Conservation (phyloP, 768 basidiomycete genomes). For the Russula olivacea region DNA sequence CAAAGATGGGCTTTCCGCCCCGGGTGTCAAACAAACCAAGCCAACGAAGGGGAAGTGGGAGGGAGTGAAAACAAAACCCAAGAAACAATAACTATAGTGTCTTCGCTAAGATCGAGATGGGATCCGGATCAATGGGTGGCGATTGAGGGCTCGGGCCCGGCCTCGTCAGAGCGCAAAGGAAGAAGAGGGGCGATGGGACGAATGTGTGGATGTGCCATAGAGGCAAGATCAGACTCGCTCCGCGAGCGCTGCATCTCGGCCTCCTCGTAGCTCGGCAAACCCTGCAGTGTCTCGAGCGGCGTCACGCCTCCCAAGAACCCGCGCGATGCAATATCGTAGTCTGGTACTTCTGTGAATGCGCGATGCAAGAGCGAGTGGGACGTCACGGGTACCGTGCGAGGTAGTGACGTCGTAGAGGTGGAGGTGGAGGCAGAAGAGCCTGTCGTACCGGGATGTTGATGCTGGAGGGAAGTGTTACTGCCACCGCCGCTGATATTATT, state of each 20-base stretch:
- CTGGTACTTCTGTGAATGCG: slow-evolving; percentile 73
- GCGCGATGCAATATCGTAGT: slow-evolving; percentile 75
- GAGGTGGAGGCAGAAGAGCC: background rate
- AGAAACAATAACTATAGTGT: background rate
- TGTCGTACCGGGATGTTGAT: background rate
- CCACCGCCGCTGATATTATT: background rate
- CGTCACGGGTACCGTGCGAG: slow-evolving; percentile 18
- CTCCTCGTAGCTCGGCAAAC: slow-evolving; percentile 86
- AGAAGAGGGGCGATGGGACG: background rate
- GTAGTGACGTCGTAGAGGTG: slow-evolving; percentile 15
- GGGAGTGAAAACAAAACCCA: background rate
- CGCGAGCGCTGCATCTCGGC: slow-evolving; percentile 31
- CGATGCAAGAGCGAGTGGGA: slow-evolving; percentile 44
- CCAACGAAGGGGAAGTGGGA: too few species aligned
- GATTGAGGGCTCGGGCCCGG: background rate
- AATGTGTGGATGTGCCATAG: background rate
- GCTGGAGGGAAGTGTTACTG: background rate
- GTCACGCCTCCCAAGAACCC: slow-evolving; percentile 90
- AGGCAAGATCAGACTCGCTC: slow-evolving; percentile 26
- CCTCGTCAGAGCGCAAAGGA: background rate
- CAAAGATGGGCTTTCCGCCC: too few species aligned
- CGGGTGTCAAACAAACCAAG: background rate
- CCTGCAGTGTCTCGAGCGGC: slow-evolving; percentile 67
- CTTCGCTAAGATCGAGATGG: background rate
- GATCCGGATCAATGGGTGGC: background rate